phyloP scores from a whole-genome alignment of 768 basidiomycete genomes.

The Sporobolomyces pararoseus region DNA sequence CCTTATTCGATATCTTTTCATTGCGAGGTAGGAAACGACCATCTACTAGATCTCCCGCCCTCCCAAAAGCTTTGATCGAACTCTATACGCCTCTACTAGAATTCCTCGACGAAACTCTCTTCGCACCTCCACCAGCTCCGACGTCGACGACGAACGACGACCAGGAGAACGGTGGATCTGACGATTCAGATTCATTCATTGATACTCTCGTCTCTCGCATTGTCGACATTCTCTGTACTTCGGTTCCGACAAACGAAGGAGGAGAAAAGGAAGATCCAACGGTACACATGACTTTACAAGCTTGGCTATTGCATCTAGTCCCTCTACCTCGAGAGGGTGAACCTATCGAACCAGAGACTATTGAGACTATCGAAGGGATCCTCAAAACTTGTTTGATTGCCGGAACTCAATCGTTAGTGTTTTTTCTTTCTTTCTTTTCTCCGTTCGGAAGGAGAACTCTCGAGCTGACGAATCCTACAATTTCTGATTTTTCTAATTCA shows the following conservation, averaged over 20 bases:
- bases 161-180: neutral
- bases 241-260: neutral
- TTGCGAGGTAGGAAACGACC: slow-evolving; percentile 26
- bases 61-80: neutral
- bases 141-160: too few species aligned
- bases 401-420: slow-evolving; percentile 1
- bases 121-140: neutral
- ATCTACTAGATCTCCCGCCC: slow-evolving; percentile 5
- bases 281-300: slow-evolving; percentile 5
- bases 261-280: slow-evolving; percentile 2
- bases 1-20: neutral
- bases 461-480: too few species aligned
- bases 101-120: slow-evolving; percentile 1
- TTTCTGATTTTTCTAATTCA: too few species aligned
- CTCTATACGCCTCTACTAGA: slow-evolving; percentile 30
- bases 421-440: neutral
- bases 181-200: neutral
- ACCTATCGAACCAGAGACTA: neutral
- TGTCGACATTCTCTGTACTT: slow-evolving; percentile 14
- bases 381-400: slow-evolving; percentile 25
- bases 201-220: slow-evolving; percentile 4
- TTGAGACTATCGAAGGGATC: slow-evolving; percentile 9
- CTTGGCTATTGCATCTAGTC: slow-evolving; percentile 19
- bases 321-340: neutral
- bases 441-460: too few species aligned